Percentiles rank a stretch among this genome's conserved stretches.
Conservation (phyloP, 768 basidiomycete genomes). For the Termitomyces sp. region DNA sequence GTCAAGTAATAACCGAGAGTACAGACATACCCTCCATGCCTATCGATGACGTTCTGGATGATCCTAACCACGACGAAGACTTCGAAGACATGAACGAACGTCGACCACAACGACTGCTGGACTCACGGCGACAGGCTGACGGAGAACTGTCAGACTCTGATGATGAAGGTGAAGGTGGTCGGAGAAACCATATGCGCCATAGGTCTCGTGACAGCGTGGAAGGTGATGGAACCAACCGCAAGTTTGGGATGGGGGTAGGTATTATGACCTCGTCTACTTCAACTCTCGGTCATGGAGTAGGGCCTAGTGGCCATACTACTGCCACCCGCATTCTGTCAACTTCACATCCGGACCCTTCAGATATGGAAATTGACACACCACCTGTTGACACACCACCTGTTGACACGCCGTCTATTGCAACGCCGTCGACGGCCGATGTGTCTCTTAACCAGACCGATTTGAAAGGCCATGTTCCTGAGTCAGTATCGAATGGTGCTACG, state of each 20-base stretch:
- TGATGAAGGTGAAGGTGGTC: slow-evolving; percentile 90
- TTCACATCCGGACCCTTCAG: slow-evolving; percentile 21
- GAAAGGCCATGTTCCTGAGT: not conserved
- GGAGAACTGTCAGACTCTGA: slow-evolving; percentile 96
- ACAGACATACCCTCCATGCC: slow-evolving; percentile 82
- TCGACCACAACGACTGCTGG: slow-evolving; percentile 72
- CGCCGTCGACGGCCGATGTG: not conserved
- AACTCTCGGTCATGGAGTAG: slow-evolving; percentile 64
- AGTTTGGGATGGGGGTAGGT: slow-evolving; percentile 67
- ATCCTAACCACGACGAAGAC: slow-evolving; percentile 81
- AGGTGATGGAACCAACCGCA: slow-evolving; percentile 40
- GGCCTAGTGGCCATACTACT: slow-evolving; percentile 71
- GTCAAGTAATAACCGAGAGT: not conserved
- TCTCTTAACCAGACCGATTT: slow-evolving; percentile 17
- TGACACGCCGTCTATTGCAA: slow-evolving; percentile 11
- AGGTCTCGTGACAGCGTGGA: slow-evolving; percentile 49
- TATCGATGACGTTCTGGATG: slow-evolving; percentile 82
- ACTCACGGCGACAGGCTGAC: slow-evolving; percentile 78
- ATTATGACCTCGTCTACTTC: slow-evolving; percentile 63
- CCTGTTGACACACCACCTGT: slow-evolving; percentile 24
- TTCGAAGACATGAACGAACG: slow-evolving; percentile 74
- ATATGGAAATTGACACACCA: slow-evolving; percentile 45
- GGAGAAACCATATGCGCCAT: slow-evolving; percentile 65
- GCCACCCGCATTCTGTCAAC: slow-evolving; percentile 41
- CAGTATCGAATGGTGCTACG: slow-evolving; percentile 1